Evolutionary conservation across 2,329 filamentous ascomycete species (phyloP), one percentile per base, ranked within the genome.

Genomic region (Penicillium psychrosexuale): DNA sequence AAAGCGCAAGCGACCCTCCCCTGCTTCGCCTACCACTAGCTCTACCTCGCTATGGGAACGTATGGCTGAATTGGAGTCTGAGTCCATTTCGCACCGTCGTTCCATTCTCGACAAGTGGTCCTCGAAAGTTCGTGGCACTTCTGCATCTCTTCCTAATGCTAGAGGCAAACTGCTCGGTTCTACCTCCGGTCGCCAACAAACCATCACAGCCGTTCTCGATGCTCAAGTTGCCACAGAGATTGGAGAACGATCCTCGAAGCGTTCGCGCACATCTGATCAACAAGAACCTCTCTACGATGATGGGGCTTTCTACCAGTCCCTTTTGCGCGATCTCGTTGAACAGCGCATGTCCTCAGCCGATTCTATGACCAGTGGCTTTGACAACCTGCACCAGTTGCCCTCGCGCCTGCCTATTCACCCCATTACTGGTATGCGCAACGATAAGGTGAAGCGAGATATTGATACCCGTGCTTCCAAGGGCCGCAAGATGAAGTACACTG

Each of bases 401-500:
- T 69, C 72, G 8, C 68, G 69, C 30, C 66, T 73, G 15, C 64
- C 69, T 24, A 64, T 73, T 3, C 73, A 78, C 49, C 68, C 71
- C 3, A 65, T 75, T 3, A 74, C 73, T 1, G 76, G 76, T 3
- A 76, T 77, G 72, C 72, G 72, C 45, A 76, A 77, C 56, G 73
- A 76, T 59, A 96, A 93, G 79, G 82, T 88, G 55, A 88, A 89
- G 75, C 89, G 90, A 69, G 83, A 87, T 30, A 89, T 97, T 5
- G 94, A 99, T 72, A 92, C 92, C 19, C 94, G 92, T 71, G 94
- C 94, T 0, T 96, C 90, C 71, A 97, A 97, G 75, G 94, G 94
- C 6, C 81, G 94, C 47, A 97, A 97, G 78, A 84, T 99, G 82
- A 83, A 91, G 37, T 99, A 93, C 75, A 94, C 90, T 15, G 91